Conservation (phyloP, 768 basidiomycete species). For the Strobilomyces confusus region DNA sequence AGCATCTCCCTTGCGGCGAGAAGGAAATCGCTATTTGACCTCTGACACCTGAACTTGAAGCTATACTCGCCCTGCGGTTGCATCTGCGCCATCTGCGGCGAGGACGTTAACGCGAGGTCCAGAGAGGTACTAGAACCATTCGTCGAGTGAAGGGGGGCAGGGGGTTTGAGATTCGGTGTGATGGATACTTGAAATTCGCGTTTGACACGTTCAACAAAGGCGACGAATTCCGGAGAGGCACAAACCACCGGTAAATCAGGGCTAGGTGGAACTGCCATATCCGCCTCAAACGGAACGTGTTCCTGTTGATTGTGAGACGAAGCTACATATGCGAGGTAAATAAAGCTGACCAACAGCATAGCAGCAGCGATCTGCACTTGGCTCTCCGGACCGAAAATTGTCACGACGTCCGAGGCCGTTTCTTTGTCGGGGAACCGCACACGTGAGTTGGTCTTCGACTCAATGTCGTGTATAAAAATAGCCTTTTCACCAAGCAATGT, state of each 20-base stretch:
- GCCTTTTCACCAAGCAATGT: conserved; percentile 93
- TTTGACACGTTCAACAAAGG: conserved; percentile 88
- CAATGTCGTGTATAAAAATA: conserved; percentile 96
- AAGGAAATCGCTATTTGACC: conserved; percentile 92
- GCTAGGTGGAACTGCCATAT: conserved; percentile 85
- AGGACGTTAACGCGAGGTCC: conserved; percentile 37
- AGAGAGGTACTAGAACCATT: conserved; percentile 50
- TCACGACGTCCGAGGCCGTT: conserved; percentile 89
- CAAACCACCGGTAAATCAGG: conserved; percentile 74
- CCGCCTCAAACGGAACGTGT: conserved; percentile 94
- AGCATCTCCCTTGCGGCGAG: conserved; percentile 87
- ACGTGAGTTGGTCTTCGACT: conserved; percentile 90
- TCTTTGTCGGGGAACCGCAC: conserved; percentile 94
- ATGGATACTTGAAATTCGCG: conserved; percentile 92
- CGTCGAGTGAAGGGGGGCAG: conserved; percentile 32
- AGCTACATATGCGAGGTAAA: neutral
- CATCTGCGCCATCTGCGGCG: conserved; percentile 17
- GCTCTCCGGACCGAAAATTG: conserved; percentile 95
- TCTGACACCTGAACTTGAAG: conserved; percentile 94
- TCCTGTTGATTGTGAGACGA: conserved; percentile 50
- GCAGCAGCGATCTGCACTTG: conserved; percentile 96
- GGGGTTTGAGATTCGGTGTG: conserved; percentile 66
- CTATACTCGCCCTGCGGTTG: conserved; percentile 59
- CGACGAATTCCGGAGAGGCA: conserved; percentile 74
- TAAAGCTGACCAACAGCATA: conserved; percentile 76